These are phyloP conservation scores for Cruciata laevipes DNA, from an alignment of 257 asterid species.

Conservation along the genomic window DNA sequence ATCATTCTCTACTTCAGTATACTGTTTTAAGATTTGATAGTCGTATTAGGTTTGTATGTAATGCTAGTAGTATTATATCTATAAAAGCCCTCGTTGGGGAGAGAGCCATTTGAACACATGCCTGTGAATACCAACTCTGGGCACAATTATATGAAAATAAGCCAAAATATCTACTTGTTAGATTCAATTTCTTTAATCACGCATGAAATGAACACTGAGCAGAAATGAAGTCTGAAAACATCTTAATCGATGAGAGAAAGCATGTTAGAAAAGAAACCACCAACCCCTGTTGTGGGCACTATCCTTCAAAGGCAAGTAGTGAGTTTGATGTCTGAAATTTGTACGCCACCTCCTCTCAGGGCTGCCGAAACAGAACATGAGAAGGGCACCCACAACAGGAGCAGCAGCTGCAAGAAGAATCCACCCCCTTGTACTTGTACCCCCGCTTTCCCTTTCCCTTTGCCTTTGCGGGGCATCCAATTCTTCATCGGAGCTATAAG, in stretches of 20 bases:
- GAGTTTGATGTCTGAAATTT: slow-evolving; percentile 16
- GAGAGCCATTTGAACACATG: background rate
- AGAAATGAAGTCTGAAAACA: no score
- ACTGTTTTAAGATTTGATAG: slow-evolving; percentile 42
- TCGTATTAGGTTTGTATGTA: background rate
- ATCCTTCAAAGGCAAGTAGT: slow-evolving; percentile 14
- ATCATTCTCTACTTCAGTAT: slow-evolving; percentile 77
- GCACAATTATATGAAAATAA: background rate
- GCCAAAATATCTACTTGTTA: background rate
- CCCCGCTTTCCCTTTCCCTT: slow-evolving; percentile 12
- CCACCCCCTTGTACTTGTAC: slow-evolving; percentile 45
- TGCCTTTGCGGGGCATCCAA: slow-evolving; percentile 20
- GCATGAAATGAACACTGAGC: background rate
- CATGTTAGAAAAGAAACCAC: slow-evolving; percentile 54
- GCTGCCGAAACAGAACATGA: slow-evolving; percentile 58
- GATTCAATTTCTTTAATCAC: no score
- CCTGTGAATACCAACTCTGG: background rate
- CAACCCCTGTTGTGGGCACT: slow-evolving; percentile 43
- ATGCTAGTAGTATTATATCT: background rate
- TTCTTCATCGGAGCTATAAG: slow-evolving; percentile 11
- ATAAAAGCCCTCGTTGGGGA: background rate
- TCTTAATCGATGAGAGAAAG: no score
- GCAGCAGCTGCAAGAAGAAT: slow-evolving; percentile 51
- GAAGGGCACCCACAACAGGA: slow-evolving; percentile 57
- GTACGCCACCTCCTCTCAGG: slow-evolving; percentile 35